Conservation (phyloP, 225 moss, liverwort and hornwort species). For the Physcomitrellopsis africana region DNA sequence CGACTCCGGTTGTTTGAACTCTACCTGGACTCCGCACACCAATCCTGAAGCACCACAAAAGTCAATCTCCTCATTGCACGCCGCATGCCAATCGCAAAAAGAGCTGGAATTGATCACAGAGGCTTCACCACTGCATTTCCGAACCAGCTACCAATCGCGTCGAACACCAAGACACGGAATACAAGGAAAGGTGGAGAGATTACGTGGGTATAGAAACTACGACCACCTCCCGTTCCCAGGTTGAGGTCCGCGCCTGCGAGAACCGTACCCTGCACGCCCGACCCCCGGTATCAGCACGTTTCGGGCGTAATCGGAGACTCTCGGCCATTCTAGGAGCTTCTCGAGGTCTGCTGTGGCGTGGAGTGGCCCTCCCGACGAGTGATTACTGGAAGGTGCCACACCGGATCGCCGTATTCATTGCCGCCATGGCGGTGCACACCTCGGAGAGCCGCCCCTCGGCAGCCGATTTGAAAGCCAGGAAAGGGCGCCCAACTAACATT, state of each 20-base stretch:
- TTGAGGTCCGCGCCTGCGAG: not conserved
- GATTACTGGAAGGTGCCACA: too few relatives aligned
- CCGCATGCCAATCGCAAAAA: not conserved
- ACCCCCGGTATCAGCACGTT: not conserved
- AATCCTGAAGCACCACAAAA: not conserved
- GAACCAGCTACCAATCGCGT: not conserved
- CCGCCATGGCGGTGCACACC: slow-evolving; percentile 30
- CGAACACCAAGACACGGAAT: not conserved
- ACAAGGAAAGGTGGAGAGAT: not conserved
- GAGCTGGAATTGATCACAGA: not conserved
- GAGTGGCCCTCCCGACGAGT: too few relatives aligned
- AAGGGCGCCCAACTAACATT: slow-evolving; percentile 23
- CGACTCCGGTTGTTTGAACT: not conserved
- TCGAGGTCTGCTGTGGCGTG: too few relatives aligned
- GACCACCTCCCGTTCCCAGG: slow-evolving; percentile 17
- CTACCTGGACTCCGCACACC: not conserved
- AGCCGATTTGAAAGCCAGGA: slow-evolving; percentile 36
- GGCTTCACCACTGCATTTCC: not conserved
- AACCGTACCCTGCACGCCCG: not conserved
- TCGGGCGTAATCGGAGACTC: too few relatives aligned
- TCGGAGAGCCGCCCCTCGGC: slow-evolving; percentile 25
- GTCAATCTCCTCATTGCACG: not conserved
- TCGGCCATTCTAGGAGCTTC: too few relatives aligned
- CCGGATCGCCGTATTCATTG: not conserved
- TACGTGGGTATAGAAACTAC: too few relatives aligned